phyloP scores from a whole-genome alignment of 345 rosid species.

The Psidium guajava region DNA sequence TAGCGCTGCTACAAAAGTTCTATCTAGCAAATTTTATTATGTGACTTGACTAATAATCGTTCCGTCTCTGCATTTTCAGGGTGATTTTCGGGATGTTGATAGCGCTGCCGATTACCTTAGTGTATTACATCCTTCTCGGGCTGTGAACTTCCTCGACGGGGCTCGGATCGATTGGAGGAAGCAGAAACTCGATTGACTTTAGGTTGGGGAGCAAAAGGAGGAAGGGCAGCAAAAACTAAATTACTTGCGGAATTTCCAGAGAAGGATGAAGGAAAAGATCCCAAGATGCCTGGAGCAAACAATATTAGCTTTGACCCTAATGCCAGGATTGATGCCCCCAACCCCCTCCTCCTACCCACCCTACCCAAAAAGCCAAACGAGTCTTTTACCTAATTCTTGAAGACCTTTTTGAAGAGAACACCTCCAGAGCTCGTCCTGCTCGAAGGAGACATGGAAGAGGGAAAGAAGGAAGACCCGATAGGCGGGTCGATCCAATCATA shows the following conservation, averaged over 20 bases:
- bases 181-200: background rate
- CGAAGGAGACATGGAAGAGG: background rate
- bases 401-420: background rate
- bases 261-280: background rate
- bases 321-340: background rate
- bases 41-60: background rate
- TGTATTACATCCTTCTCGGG: conserved; percentile 82
- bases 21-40: background rate
- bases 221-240: background rate
- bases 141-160: conserved; percentile 17
- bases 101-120: conserved; percentile 82
- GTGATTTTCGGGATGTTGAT: conserved; percentile 95
- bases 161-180: background rate
- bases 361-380: background rate
- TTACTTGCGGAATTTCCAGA: background rate
- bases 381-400: background rate
- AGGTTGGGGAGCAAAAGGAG: background rate
- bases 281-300: background rate
- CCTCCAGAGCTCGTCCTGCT: background rate
- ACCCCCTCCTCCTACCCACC: background rate
- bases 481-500: background rate
- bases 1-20: background rate
- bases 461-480: background rate
- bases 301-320: background rate
- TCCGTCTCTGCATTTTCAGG: conserved; percentile 17